Base-by-base conservation (phyloP, 106 monocot species). In the Platanthera guangdongensis region DNA sequence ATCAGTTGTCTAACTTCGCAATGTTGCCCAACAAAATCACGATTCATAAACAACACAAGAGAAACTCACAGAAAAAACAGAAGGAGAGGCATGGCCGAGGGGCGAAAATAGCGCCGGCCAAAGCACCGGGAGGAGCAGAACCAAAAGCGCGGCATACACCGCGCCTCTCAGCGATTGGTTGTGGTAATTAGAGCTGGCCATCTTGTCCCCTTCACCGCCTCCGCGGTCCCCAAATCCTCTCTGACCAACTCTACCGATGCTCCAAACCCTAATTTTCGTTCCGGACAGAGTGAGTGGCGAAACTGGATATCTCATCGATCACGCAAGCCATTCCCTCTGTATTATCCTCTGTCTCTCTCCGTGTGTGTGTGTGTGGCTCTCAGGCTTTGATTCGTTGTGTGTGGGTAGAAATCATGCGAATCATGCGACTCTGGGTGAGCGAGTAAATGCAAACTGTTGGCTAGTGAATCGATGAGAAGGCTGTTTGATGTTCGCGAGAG, bases 41-140 rank as follows among this genome's bases (percentile, higher is more conserved):
- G 19, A 19, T 39, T 39, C 39, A 39, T 39, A 39, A 39, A 39
- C 39, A 39, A 25, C 25, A 68, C 68, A 4, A 46, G 11, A 46
- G 47, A 32, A 16, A 46, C 85, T 75, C 59, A 94, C 91, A 25
- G 91, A 90, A 78, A 90, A 88, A 39, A 89, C 12, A 22, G 85
- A 84, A 14, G 88, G 85, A 11, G 80, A 85, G 22, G 88, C 88
- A 52, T 75, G 80, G 10, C 88, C 88, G 46, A 91, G 85, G 5
- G 87, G 88, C 49, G 81, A 68, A 84, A 85, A 94, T 55, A 89
- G 77, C 19, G 53, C 8, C 8, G 91, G 88, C 71, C 53, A 83
- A 51, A 88, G 47, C 45, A 67, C 71, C 49, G 90, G 90, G 25
- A 90, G 74, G 15, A 87, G 76, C 7, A 88, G 77, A 11, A 86